phyloP scores from a whole-genome alignment of 2,329 filamentous ascomycete species.

The Colletotrichum liriopes region DNA sequence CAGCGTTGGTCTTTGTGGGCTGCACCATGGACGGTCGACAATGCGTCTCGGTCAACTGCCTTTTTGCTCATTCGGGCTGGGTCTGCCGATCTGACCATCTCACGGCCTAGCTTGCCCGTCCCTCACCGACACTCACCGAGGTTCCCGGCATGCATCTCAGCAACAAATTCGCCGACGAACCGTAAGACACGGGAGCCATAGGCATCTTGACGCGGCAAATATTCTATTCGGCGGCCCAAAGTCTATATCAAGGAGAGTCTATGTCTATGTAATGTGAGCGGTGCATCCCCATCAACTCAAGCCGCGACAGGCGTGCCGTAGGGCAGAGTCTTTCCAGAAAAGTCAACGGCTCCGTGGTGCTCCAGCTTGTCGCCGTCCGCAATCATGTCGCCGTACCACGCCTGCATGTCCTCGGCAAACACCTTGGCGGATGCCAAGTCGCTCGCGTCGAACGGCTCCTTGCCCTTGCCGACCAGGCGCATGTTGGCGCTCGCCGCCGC shows the following conservation, averaged over 20 bases:
- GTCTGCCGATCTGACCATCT: not conserved
- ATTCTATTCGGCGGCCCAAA: not conserved
- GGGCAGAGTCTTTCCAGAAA: slow-evolving; percentile 42
- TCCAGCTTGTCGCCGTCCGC: slow-evolving; percentile 50
- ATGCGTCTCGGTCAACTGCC: not conserved
- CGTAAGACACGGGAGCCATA: not conserved
- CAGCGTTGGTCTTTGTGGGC: not conserved
- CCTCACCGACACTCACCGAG: slow-evolving; percentile 6
- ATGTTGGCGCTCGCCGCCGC: slow-evolving; percentile 21
- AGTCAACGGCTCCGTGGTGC: slow-evolving; percentile 45
- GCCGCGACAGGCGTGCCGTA: slow-evolving; percentile 11
- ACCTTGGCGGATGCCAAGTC: slow-evolving; percentile 44
- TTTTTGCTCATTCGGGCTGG: too few species aligned
- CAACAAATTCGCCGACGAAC: not conserved
- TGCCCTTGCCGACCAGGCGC: slow-evolving; percentile 24
- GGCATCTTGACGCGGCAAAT: not conserved
- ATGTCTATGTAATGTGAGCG: not conserved
- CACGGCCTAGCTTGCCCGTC: not conserved
- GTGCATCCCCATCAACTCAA: not conserved
- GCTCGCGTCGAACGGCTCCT: slow-evolving; percentile 49
- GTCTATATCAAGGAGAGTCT: not conserved
- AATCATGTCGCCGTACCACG: slow-evolving; percentile 45
- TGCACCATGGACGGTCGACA: too few species aligned
- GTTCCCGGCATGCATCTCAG: not conserved
- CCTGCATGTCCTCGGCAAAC: slow-evolving; percentile 46